Conservation (phyloP, 2,329 filamentous ascomycete genomes). For the Ascomycota sp. region DNA sequence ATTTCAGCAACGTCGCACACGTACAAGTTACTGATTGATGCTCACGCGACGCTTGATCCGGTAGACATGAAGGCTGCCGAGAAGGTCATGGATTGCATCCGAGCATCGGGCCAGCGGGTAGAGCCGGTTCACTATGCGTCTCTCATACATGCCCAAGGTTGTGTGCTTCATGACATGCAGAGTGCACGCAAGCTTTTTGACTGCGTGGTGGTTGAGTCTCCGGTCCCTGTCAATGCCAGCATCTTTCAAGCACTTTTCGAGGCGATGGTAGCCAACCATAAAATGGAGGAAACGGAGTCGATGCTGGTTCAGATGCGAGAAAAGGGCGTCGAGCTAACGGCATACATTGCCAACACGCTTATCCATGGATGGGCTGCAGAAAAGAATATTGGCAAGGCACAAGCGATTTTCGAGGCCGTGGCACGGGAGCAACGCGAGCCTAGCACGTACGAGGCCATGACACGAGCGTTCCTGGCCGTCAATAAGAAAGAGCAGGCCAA, state of each 20-base stretch:
- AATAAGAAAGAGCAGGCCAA: constrained; percentile 61
- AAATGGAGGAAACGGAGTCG: constrained; percentile 51
- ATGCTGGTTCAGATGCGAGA: constrained; percentile 54
- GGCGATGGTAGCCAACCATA: constrained; percentile 85
- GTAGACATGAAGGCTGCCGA: constrained; percentile 75
- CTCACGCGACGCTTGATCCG: constrained; percentile 80
- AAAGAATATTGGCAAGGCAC: constrained; percentile 58
- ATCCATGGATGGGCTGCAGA: constrained; percentile 90
- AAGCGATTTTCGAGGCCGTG: constrained; percentile 59
- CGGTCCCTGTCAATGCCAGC: constrained; percentile 54
- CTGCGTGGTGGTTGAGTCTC: constrained; percentile 43
- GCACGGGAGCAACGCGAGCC: constrained; percentile 65
- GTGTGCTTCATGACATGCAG: constrained; percentile 74
- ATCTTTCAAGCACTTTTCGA: constrained; percentile 95
- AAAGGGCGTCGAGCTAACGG: constrained; percentile 61
- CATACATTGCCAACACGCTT: constrained; percentile 94
- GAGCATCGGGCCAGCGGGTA: constrained; percentile 46
- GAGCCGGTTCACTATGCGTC: constrained; percentile 92
- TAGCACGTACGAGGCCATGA: constrained; percentile 98
- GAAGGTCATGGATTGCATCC: constrained; percentile 58
- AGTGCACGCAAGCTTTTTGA: constrained; percentile 69
- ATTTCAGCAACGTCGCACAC: constrained; percentile 89
- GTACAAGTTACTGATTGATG: constrained; percentile 91
- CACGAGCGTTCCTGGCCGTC: constrained; percentile 66
- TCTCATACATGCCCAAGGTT: constrained; percentile 86